Base-by-base conservation (phyloP, 768 basidiomycete species). In the Pisolithus orientalis region DNA sequence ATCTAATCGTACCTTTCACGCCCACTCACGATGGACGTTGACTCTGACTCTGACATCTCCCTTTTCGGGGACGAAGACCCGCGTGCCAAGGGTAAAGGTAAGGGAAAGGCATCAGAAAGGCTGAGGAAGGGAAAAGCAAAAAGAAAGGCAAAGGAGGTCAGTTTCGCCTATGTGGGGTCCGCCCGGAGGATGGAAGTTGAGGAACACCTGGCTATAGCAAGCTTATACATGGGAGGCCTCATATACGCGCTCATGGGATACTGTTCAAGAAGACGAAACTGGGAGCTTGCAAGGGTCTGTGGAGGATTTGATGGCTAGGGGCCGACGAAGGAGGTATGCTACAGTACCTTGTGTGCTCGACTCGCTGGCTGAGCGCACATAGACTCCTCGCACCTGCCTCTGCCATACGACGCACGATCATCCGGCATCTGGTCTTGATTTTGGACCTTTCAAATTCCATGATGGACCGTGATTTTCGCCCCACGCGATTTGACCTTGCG, bases 201-300 rank as follows among this genome's bases (percentile, higher is more conserved):
- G 6, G 47, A 53, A 56, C 45, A 38, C 39, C 53, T 47, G 47
- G 11, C 29, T 53, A 31, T 62, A 88, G 85, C 83, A 86, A 80
- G 79, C 84, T 4, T 94, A 95, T 59, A 89, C 93, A 29, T 99
- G 95, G 95, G 95, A 98, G 65, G 95, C 91, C 1, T 86, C 87
- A 3, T 97, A 94, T 65, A 84, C 88, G 32, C 85, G 94, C 38
- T 90, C 91, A 44, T 99, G 96, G 96, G 96, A 98, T 60, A 89
- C 87, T 0, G 93, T 98, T 0, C 90, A 94, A 65, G 95, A 98
- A 67, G 96, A 98, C 66, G 95, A 94, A 62, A 80, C 78, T 0
- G 96, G 96, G 1, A 94, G 90, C 64, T 67, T 99, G 56, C 90
- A 94, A 53, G 80, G 84, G 1, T 88, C 93, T 2, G 94, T 99